Evolutionary conservation across 116 monocot species (phyloP).

Genomic region (Zostera marina): DNA sequence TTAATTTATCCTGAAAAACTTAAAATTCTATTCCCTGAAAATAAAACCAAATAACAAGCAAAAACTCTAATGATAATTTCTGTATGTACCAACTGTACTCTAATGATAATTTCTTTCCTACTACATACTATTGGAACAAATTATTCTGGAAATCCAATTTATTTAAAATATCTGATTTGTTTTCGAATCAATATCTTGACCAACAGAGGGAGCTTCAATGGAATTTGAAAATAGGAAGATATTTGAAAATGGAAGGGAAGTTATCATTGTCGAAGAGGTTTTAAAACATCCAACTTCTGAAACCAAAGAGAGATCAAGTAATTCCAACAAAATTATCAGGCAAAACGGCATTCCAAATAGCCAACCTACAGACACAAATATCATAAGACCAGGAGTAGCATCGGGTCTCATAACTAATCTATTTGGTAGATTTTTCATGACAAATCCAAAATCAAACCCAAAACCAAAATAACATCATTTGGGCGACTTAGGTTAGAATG

Average conservation of each 20-base stretch:
- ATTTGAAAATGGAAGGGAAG: conserved; percentile 11
- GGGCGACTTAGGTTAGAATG: no score
- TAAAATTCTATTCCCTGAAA: no score
- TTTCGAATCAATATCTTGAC: neutral
- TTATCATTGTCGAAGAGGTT: conserved; percentile 10
- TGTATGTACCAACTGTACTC: no score
- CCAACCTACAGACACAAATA: conserved; percentile 15
- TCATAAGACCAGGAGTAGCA: conserved; percentile 56
- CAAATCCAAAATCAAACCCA: no score
- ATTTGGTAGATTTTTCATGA: no score
- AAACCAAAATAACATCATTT: no score
- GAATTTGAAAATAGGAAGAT: conserved; percentile 9
- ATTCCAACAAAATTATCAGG: conserved; percentile 13
- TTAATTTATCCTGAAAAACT: no score
- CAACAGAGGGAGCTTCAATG: conserved; percentile 5
- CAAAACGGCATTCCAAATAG: conserved; percentile 16
- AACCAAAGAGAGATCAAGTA: conserved; percentile 15
- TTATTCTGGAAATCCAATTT: no score
- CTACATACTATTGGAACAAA: neutral
- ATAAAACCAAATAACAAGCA: no score
- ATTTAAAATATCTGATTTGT: neutral
- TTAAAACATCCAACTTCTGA: conserved; percentile 21
- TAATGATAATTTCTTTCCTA: conserved; percentile 6
- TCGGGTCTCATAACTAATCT: conserved; percentile 40
- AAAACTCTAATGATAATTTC: no score